These are phyloP conservation scores for Clavaria fumosa DNA, from an alignment of 768 basidiomycete genomes.

Conservation along the genomic window DNA sequence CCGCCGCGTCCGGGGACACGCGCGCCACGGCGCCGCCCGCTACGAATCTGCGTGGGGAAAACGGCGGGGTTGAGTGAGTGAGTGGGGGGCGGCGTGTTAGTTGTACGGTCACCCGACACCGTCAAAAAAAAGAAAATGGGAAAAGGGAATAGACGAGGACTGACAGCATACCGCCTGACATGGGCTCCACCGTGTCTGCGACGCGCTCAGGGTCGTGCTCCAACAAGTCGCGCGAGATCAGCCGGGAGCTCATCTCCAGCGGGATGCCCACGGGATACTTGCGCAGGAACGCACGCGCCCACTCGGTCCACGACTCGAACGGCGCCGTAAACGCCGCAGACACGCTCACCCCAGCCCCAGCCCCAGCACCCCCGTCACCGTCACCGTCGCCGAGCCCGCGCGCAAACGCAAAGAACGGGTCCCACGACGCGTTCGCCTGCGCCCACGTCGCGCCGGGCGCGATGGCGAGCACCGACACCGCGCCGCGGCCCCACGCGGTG, in stretches of 20 bases:
- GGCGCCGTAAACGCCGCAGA: constrained; percentile 7
- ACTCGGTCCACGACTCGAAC: constrained; percentile 16
- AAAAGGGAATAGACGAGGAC: too few species aligned
- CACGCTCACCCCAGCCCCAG: constrained; percentile 7
- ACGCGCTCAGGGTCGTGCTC: constrained; percentile 14
- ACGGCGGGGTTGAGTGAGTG: too few species aligned
- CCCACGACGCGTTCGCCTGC: constrained; percentile 20
- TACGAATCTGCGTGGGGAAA: constrained; percentile 26
- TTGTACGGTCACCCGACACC: too few species aligned
- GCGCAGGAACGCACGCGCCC: too few species aligned
- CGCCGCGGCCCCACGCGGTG: constrained; percentile 9
- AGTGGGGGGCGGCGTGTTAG: too few species aligned
- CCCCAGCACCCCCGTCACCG: too few species aligned
- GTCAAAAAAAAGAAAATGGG: too few species aligned
- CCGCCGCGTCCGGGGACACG: constrained; percentile 23
- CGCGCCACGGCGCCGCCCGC: constrained; percentile 29
- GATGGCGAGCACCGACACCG: constrained; percentile 17
- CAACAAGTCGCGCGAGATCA: constrained; percentile 19
- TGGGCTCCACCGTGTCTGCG: constrained; percentile 10
- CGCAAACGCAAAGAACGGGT: constrained; percentile 19
- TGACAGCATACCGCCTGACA: too few species aligned
- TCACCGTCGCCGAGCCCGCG: too few species aligned
- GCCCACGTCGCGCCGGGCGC: constrained; percentile 23
- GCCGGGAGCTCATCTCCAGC: constrained; percentile 20
- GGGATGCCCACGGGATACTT: too few species aligned